These are phyloP conservation scores for Rhizophagus clarus DNA, from an alignment of 192 early-diverging fungal genomes.

Conservation along the genomic window DNA sequence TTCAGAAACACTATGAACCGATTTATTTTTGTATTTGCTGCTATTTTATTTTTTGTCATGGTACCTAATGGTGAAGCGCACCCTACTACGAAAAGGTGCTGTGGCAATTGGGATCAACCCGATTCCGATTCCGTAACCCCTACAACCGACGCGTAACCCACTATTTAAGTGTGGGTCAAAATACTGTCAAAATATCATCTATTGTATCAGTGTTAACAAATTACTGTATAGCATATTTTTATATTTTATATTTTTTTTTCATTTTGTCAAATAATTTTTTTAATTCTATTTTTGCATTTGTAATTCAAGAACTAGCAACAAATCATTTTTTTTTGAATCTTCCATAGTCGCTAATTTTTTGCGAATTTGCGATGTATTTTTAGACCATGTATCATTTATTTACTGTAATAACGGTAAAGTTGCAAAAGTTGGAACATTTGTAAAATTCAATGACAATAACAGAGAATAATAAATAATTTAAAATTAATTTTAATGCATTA, in stretches of 20 bases:
- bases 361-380: background rate
- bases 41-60: background rate
- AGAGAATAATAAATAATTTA: constrained; percentile 9
- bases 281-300: constrained; percentile 10
- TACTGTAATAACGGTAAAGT: constrained; percentile 14
- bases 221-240: too few relatives aligned
- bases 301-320: constrained; percentile 11
- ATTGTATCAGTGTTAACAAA: too few relatives aligned
- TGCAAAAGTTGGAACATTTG: constrained; percentile 12
- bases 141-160: too few relatives aligned
- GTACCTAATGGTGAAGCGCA: too few relatives aligned
- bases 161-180: too few relatives aligned
- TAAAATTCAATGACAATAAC: background rate
- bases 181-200: too few relatives aligned
- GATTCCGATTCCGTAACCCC: too few relatives aligned
- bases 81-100: too few relatives aligned
- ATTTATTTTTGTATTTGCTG: constrained; percentile 11
- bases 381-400: constrained; percentile 17
- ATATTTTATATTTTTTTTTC: background rate
- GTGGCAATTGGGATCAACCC: too few relatives aligned
- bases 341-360: constrained; percentile 15
- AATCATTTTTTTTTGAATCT: constrained; percentile 16
- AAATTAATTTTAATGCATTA: constrained; percentile 15
- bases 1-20: constrained; percentile 10
- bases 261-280: constrained; percentile 2